These are phyloP conservation scores for Saturnispora ahearnii DNA, from an alignment of 805 yeast species.

Conservation along the genomic window DNA sequence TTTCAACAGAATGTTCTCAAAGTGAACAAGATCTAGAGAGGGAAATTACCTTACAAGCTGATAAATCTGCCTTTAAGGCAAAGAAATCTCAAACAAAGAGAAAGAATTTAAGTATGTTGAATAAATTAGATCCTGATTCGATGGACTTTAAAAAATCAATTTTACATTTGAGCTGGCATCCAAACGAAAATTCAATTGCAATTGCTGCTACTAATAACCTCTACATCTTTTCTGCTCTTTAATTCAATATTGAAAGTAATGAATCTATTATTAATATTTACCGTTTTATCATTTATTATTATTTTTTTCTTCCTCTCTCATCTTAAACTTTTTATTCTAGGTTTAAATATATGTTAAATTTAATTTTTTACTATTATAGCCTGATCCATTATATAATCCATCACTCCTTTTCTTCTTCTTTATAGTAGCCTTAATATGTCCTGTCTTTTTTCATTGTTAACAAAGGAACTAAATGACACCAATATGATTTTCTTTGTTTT, in stretches of 20 bases:
- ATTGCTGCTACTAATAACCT: conserved; percentile 96
- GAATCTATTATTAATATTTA: background rate
- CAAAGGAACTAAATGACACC: no score
- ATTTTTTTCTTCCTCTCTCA: background rate
- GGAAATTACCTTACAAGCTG: conserved; percentile 90
- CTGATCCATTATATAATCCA: background rate
- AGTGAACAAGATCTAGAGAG: conserved; percentile 29
- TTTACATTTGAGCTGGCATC: conserved; percentile 97
- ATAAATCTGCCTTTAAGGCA: conserved; percentile 88
- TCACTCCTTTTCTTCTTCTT: background rate
- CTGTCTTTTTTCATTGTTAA: no score
- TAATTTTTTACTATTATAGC: background rate
- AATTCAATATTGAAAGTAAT: conserved; percentile 10
- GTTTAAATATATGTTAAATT: background rate
- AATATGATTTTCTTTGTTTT: no score
- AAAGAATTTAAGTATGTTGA: conserved; percentile 34
- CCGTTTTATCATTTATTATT: background rate
- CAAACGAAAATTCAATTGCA: conserved; percentile 91
- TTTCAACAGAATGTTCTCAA: conserved; percentile 19
- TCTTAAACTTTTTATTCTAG: background rate
- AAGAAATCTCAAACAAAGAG: conserved; percentile 47
- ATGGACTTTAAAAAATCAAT: conserved; percentile 93
- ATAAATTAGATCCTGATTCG: conserved; percentile 63
- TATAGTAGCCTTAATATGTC: background rate
- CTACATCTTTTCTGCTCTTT: conserved; percentile 72